A percentile compares a stretch with the other conserved stretches of the same genome.
Conservation (phyloP, 2,329 filamentous ascomycete species). For the Aspergillus brunneoviolaceus region DNA sequence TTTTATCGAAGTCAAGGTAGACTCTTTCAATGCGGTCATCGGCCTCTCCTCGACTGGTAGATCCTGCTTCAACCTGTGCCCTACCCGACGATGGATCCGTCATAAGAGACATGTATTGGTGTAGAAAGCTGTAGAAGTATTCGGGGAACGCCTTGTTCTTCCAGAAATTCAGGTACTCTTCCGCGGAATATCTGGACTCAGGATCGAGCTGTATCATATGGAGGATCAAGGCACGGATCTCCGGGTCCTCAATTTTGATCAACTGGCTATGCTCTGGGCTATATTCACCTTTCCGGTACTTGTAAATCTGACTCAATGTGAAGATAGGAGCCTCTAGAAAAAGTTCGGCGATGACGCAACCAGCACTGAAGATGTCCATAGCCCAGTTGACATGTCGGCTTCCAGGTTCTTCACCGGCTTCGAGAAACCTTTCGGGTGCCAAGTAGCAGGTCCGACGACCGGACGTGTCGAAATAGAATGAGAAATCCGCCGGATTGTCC, state of each 20-base stretch:
- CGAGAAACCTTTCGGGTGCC: constrained; percentile 87
- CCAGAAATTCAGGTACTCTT: constrained; percentile 92
- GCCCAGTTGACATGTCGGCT: constrained; percentile 74
- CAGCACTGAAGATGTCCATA: constrained; percentile 97
- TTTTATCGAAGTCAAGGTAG: constrained; percentile 95
- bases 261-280: constrained; percentile 79
- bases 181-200: constrained; percentile 85
- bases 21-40: constrained; percentile 94
- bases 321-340: constrained; percentile 97
- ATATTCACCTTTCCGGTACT: constrained; percentile 89
- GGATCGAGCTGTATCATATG: constrained; percentile 97
- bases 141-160: constrained; percentile 87
- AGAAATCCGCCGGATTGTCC: constrained; percentile 95
- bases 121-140: constrained; percentile 96
- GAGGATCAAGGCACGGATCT: constrained; percentile 82
- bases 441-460: constrained; percentile 90
- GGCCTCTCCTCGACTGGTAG: constrained; percentile 75
- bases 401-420: constrained; percentile 65
- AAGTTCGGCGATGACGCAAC: constrained; percentile 94
- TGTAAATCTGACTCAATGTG: constrained; percentile 92
- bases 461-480: constrained; percentile 95
- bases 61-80: constrained; percentile 65
- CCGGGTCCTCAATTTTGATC: constrained; percentile 80
- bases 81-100: constrained; percentile 85
- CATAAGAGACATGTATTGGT: constrained; percentile 95